These are phyloP conservation scores for Fusarium multiceps DNA, from an alignment of 2,329 filamentous ascomycete species.

Conservation along the genomic window DNA sequence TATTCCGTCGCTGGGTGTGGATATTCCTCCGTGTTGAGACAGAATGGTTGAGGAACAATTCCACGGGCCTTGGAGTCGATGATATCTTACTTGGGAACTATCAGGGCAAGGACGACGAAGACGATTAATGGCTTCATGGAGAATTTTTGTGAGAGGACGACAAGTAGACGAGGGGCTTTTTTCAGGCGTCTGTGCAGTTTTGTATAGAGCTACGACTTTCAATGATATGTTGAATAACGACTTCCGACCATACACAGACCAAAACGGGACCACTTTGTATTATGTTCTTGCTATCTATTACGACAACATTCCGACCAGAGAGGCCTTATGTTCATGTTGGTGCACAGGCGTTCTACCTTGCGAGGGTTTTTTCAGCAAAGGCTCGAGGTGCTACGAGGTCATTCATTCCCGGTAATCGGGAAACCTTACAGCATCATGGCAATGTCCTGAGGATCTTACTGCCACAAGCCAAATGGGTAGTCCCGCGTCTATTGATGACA, in stretches of 20 bases:
- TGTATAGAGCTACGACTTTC: conserved; percentile 36
- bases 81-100: conserved; percentile 82
- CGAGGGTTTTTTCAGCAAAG: conserved; percentile 17
- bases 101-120: conserved; percentile 66
- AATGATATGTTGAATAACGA: conserved; percentile 22
- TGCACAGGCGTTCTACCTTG: not conserved
- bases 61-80: conserved; percentile 66
- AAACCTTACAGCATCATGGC: conserved; percentile 20
- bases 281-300: conserved; percentile 3
- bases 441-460: conserved; percentile 27
- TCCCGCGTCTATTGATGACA: conserved; percentile 25
- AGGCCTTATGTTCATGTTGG: not conserved
- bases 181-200: conserved; percentile 29
- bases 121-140: conserved; percentile 46
- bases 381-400: conserved; percentile 29
- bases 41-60: conserved; percentile 78
- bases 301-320: conserved; percentile 10
- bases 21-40: conserved; percentile 96
- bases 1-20: conserved; percentile 93
- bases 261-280: conserved; percentile 3
- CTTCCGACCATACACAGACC: conserved; percentile 24
- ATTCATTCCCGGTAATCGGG: conserved; percentile 35
- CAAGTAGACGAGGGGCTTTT: conserved; percentile 18
- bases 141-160: not conserved
- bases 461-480: conserved; percentile 10